Evolutionary conservation across 139 green algal species (phyloP).

Genomic region (Tetratostichococcus sp.): DNA sequence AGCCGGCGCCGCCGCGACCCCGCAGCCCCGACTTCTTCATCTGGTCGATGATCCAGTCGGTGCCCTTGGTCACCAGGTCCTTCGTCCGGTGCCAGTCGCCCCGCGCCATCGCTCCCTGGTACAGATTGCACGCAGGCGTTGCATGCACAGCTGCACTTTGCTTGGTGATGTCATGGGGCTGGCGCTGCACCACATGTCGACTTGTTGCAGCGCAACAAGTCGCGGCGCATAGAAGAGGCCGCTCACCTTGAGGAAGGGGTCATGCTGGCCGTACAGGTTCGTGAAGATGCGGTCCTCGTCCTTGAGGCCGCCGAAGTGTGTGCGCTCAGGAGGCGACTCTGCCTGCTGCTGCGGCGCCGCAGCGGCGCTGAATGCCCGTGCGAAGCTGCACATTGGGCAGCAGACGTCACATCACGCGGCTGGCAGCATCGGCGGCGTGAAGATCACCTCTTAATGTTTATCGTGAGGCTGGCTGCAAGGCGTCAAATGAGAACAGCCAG

Average conservation of each 20-base stretch:
- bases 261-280: constrained; percentile 92
- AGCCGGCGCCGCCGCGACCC: constrained; percentile 92
- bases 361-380: constrained; percentile 11
- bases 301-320: constrained; percentile 71
- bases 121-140: neutral
- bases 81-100: constrained; percentile 90
- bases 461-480: no score
- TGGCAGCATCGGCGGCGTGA: no score
- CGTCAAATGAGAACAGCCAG: no score
- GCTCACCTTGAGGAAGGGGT: constrained; percentile 81
- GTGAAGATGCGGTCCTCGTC: constrained; percentile 97
- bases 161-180: no score
- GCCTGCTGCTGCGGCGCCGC: constrained; percentile 3
- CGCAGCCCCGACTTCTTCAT: constrained; percentile 95
- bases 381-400: constrained; percentile 1
- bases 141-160: no score
- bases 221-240: neutral
- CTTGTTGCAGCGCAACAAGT: no score
- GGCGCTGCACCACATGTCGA: no score
- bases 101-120: constrained; percentile 63
- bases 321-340: constrained; percentile 19
- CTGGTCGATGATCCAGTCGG: constrained; percentile 97
- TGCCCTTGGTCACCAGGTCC: constrained; percentile 77
- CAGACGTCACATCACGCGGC: no score
- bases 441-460: no score